phyloP scores from a whole-genome alignment of 139 green algal species.

The Tetraselmis chui region DNA sequence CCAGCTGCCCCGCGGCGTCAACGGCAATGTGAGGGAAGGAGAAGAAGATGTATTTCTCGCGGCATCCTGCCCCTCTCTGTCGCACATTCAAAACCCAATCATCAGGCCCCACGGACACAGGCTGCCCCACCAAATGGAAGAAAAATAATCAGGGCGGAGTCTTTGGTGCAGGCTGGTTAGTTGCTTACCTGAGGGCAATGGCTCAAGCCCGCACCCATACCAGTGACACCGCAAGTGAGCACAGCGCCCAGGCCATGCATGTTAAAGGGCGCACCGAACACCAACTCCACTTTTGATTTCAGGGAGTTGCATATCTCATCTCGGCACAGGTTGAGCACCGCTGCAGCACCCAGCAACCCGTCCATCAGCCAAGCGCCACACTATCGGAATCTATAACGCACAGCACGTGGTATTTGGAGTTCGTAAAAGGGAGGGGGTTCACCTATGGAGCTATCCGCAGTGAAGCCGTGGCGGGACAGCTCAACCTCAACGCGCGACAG shows the following conservation, averaged over 20 bases:
- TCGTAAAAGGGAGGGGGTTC: too few species aligned
- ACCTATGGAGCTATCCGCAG: constrained; percentile 67
- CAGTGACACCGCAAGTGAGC: constrained; percentile 73
- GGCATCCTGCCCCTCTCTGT: background rate
- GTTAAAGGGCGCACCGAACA: constrained; percentile 73
- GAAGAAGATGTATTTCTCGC: constrained; percentile 75
- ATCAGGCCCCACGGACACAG: background rate
- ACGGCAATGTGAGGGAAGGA: constrained; percentile 85
- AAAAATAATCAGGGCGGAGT: background rate
- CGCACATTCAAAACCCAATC: background rate
- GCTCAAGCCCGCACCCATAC: constrained; percentile 47
- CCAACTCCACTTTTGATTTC: constrained; percentile 64
- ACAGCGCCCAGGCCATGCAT: constrained; percentile 73
- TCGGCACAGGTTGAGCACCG: constrained; percentile 76
- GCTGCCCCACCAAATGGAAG: background rate
- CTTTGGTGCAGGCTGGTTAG: background rate
- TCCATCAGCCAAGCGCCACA: too few species aligned
- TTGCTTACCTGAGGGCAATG: constrained; percentile 30
- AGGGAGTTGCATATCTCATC: constrained; percentile 73
- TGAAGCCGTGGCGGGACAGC: constrained; percentile 64
- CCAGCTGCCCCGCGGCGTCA: constrained; percentile 49
- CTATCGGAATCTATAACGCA: too few species aligned
- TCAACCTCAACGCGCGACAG: constrained; percentile 62
- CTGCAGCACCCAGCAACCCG: too few species aligned
- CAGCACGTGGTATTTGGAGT: too few species aligned